These are phyloP conservation scores for Rosa lucieae DNA, from an alignment of 306 rosid species.

Conservation along the genomic window DNA sequence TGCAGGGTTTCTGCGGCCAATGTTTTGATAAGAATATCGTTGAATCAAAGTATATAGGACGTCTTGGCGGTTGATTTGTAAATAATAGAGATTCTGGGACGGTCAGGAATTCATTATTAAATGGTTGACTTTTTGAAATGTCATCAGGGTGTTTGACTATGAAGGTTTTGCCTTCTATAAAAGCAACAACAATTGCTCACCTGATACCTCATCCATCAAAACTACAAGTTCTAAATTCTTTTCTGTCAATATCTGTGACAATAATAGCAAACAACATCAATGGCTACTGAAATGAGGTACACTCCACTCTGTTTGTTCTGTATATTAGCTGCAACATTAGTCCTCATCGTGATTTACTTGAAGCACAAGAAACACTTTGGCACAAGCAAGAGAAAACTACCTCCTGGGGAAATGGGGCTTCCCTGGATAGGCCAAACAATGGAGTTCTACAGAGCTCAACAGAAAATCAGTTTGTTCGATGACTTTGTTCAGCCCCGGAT, in stretches of 20 bases:
- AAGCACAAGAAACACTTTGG: conserved; percentile 29
- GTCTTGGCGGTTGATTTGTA: conserved; percentile 20
- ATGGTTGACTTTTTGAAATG: conserved; percentile 32
- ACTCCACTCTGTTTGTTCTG: conserved; percentile 31
- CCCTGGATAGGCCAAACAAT: conserved; percentile 87
- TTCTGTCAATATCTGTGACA: neutral
- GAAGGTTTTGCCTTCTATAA: conserved; percentile 1
- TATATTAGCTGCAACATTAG: conserved; percentile 23
- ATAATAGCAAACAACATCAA: conserved; percentile 24
- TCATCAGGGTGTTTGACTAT: conserved; percentile 25
- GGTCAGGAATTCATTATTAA: conserved; percentile 27
- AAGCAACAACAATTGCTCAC: conserved; percentile 11
- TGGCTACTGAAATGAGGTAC: conserved; percentile 26
- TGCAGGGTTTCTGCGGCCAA: conserved; percentile 7
- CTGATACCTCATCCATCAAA: conserved; percentile 15
- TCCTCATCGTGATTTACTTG: conserved; percentile 24
- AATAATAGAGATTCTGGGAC: conserved; percentile 7
- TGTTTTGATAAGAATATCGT: neutral
- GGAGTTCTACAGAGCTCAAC: conserved; percentile 70
- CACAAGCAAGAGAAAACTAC: conserved; percentile 38
- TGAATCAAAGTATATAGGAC: conserved; percentile 14
- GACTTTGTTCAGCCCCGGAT: conserved; percentile 58
- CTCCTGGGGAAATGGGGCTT: conserved; percentile 75
- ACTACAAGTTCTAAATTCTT: neutral
- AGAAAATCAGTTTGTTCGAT: conserved; percentile 52